Evolutionary conservation across 345 rosid species (phyloP).

Genomic region (Litchi chinensis): DNA sequence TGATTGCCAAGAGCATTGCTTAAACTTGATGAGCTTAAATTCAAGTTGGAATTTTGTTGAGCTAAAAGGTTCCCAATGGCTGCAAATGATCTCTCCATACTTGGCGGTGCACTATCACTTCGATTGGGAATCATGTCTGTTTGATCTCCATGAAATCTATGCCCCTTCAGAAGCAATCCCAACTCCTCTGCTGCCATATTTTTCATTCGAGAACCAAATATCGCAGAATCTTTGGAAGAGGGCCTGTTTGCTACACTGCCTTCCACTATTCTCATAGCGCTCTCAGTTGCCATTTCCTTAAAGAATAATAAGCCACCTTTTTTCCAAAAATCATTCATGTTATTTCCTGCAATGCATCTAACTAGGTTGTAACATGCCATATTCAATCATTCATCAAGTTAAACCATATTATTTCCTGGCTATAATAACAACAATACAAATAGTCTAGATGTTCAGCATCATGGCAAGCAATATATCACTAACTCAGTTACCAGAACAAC

Average conservation of each 20-base stretch:
- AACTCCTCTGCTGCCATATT: conserved; percentile 73
- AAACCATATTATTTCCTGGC: background rate
- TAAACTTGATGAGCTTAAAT: conserved; percentile 56
- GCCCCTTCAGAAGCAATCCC: conserved; percentile 69
- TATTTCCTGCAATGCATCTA: conserved; percentile 8
- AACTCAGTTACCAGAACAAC: background rate
- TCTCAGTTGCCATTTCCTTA: conserved; percentile 73
- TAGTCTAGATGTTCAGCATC: background rate
- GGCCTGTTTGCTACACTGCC: conserved; percentile 58
- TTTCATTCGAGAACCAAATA: conserved; percentile 54
- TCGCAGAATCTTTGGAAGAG: conserved; percentile 52
- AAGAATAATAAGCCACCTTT: conserved; percentile 23
- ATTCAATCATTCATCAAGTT: background rate
- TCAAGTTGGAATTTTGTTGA: conserved; percentile 51
- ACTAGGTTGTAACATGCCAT: background rate
- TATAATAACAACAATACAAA: background rate
- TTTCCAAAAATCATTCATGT: conserved; percentile 30
- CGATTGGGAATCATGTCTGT: conserved; percentile 60
- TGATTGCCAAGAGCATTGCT: conserved; percentile 52
- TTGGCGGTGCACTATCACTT: conserved; percentile 97
- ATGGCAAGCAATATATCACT: background rate
- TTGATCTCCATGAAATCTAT: conserved; percentile 51
- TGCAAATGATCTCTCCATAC: conserved; percentile 94
- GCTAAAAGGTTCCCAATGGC: conserved; percentile 74
- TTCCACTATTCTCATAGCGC: conserved; percentile 80